A percentile compares a stretch with the other conserved stretches of the same genome.
Evolutionary conservation across 1,139 yeast species (phyloP).

Genomic region (Yamadazyma atmosphaerica): DNA sequence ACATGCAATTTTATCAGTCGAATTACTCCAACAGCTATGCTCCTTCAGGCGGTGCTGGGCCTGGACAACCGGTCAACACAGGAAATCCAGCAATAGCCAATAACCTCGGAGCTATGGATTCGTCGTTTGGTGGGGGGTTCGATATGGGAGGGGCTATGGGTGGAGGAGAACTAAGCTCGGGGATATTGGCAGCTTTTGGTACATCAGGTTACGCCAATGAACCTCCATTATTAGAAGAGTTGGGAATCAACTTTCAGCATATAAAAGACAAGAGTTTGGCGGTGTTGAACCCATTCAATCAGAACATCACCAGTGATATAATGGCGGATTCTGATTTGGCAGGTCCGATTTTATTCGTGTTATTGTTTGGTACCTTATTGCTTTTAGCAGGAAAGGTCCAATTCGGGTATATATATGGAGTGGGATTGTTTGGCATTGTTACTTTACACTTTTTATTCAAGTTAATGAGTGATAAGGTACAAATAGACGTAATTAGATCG

Average conservation of each 20-base stretch:
- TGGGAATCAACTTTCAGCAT: slow-evolving; percentile 90
- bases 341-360: slow-evolving; percentile 89
- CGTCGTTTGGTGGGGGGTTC: slow-evolving; percentile 35
- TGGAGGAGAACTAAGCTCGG: slow-evolving; percentile 62
- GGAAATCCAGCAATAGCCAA: too few relatives aligned
- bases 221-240: slow-evolving; percentile 86
- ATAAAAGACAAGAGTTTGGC: slow-evolving; percentile 83
- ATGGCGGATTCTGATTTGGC: slow-evolving; percentile 92
- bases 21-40: slow-evolving; percentile 31
- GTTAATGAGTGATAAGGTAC: slow-evolving; percentile 67
- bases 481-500: slow-evolving; percentile 69
- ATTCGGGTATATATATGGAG: slow-evolving; percentile 96
- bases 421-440: slow-evolving; percentile 87
- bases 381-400: slow-evolving; percentile 89
- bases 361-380: slow-evolving; percentile 82
- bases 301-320: slow-evolving; percentile 64
- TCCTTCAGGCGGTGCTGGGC: slow-evolving; percentile 6
- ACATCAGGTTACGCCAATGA: slow-evolving; percentile 94
- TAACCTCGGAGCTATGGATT: slow-evolving; percentile 41
- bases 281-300: slow-evolving; percentile 76
- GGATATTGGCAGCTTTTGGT: slow-evolving; percentile 88
- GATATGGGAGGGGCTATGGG: slow-evolving; percentile 54
- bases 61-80: slow-evolving; percentile 46
- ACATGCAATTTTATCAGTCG: slow-evolving; percentile 49
- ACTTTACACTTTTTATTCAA: slow-evolving; percentile 83